Evolutionary conservation across 306 rosid species (phyloP).

Genomic region (Myrica gale): DNA sequence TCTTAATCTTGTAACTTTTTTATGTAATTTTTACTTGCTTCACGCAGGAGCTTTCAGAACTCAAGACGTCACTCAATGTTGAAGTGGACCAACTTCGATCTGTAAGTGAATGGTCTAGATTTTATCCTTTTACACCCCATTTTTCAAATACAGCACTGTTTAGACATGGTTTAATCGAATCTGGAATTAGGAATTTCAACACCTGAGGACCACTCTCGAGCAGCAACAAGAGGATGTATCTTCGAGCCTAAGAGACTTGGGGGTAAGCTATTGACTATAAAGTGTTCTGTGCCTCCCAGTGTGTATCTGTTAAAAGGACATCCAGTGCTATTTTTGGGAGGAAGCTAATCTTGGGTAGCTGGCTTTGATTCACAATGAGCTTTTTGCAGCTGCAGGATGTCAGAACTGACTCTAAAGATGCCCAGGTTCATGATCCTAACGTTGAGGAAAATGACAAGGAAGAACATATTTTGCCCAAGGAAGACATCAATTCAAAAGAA

Average conservation of each 20-base stretch:
- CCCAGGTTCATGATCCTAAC: slow-evolving; percentile 20
- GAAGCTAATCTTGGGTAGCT: not conserved
- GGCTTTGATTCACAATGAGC: slow-evolving; percentile 11
- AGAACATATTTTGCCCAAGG: slow-evolving; percentile 24
- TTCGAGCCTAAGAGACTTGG: slow-evolving; percentile 68
- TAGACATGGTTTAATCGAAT: slow-evolving; percentile 1
- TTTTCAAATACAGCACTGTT: slow-evolving; percentile 2
- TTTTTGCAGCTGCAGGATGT: slow-evolving; percentile 68
- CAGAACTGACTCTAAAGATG: slow-evolving; percentile 39
- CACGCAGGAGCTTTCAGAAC: slow-evolving; percentile 81
- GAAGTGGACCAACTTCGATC: slow-evolving; percentile 89
- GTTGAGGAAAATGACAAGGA: slow-evolving; percentile 19
- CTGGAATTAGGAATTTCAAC: slow-evolving; percentile 78
- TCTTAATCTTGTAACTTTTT: not conserved
- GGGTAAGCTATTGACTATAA: slow-evolving; percentile 44
- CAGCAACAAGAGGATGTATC: slow-evolving; percentile 97
- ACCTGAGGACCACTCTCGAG: slow-evolving; percentile 84
- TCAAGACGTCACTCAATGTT: slow-evolving; percentile 84
- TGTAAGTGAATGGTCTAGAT: slow-evolving; percentile 48
- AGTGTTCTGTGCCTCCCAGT: not conserved
- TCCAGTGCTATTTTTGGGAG: not conserved
- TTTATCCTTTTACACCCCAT: slow-evolving; percentile 8
- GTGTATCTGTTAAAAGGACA: slow-evolving; percentile 4
- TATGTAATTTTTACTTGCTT: slow-evolving; percentile 14
- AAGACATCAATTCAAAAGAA: slow-evolving; percentile 36